phyloP scores from a whole-genome alignment of 805 yeast species.

The Nakazawaea holstii region DNA sequence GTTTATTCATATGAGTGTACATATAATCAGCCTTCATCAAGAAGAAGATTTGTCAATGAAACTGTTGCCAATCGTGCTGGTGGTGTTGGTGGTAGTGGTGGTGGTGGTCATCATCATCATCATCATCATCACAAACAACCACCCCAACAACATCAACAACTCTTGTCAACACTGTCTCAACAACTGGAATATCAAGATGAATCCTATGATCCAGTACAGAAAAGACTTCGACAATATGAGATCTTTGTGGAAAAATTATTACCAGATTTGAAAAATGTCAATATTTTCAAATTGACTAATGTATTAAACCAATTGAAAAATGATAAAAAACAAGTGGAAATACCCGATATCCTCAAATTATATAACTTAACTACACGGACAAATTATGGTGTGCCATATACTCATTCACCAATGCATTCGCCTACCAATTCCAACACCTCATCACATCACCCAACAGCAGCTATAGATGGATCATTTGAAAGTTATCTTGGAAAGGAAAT shows the following conservation, averaged over 20 bases:
- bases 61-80: too few relatives aligned
- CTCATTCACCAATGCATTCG: constrained; percentile 8
- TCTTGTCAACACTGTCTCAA: not conserved
- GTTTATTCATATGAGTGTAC: constrained; percentile 84
- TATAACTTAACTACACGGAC: constrained; percentile 18
- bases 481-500: constrained; percentile 43
- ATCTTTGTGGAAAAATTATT: constrained; percentile 7
- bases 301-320: constrained; percentile 14
- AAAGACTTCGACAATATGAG: constrained; percentile 1
- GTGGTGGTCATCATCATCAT: not conserved
- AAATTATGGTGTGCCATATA: constrained; percentile 19
- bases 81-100: too few relatives aligned
- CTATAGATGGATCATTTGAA: constrained; percentile 33
- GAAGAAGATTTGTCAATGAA: constrained; percentile 35
- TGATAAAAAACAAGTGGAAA: constrained; percentile 2
- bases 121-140: not conserved
- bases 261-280: constrained; percentile 17
- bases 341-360: constrained; percentile 3
- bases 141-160: not conserved
- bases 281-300: constrained; percentile 29
- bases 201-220: not conserved
- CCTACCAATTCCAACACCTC: constrained; percentile 10
- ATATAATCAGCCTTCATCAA: constrained; percentile 68
- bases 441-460: constrained; percentile 16
- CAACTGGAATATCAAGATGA: not conserved